Conservation (phyloP, 2,329 filamentous ascomycete species). For the Aspergillus sp. region DNA sequence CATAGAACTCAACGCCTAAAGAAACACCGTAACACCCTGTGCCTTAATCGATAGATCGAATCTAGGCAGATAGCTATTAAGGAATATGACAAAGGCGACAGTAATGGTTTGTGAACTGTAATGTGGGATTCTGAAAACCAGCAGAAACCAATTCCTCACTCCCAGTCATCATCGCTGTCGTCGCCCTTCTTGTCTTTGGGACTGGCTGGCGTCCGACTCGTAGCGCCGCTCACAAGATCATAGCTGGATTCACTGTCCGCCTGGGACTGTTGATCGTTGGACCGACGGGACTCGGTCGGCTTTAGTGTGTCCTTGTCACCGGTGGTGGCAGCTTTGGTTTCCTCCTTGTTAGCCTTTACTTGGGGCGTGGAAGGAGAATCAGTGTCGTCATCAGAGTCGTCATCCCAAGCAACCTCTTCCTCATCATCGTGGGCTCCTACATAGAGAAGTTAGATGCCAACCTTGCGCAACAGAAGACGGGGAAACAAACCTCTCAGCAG, state of each 20-base stretch:
- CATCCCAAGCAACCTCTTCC: slow-evolving; percentile 66
- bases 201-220: slow-evolving; percentile 72
- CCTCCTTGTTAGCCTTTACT: slow-evolving; percentile 35
- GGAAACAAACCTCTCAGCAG: slow-evolving; percentile 74
- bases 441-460: slow-evolving; percentile 4
- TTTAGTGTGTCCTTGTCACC: slow-evolving; percentile 52
- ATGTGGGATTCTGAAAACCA: neutral
- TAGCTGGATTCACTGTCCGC: slow-evolving; percentile 95
- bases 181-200: slow-evolving; percentile 54
- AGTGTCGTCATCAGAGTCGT: slow-evolving; percentile 64
- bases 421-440: slow-evolving; percentile 61
- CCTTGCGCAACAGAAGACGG: neutral
- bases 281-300: slow-evolving; percentile 63
- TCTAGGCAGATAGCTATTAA: neutral
- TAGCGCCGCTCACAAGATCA: slow-evolving; percentile 80
- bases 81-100: neutral
- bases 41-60: neutral
- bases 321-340: slow-evolving; percentile 28
- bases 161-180: slow-evolving; percentile 75
- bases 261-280: slow-evolving; percentile 85
- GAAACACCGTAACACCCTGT: neutral
- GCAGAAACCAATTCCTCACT: slow-evolving; percentile 47
- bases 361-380: slow-evolving; percentile 43
- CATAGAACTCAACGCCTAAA: neutral
- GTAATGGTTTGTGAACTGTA: neutral